Conservation (phyloP, 331 rosid species). For the Dryas integrifolia region DNA sequence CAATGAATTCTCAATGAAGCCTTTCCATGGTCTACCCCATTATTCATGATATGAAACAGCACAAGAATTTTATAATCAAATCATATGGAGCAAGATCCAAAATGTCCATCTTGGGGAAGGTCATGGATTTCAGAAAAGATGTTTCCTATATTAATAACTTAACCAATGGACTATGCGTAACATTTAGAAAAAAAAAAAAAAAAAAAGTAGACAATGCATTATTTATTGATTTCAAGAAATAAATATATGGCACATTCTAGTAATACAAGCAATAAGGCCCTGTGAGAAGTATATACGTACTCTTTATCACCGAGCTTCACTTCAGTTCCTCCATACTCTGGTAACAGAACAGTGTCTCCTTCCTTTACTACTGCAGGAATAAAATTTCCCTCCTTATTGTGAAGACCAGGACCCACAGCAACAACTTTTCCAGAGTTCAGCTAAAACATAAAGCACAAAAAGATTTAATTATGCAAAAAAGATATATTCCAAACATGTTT, state of each 20-base stretch:
- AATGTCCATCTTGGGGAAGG: no score
- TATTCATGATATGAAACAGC: no score
- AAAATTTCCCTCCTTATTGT: slow-evolving; percentile 48
- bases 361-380: slow-evolving; percentile 60
- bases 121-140: no score
- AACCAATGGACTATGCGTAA: no score
- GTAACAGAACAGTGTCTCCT: slow-evolving; percentile 79
- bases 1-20: no score
- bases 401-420: slow-evolving; percentile 65
- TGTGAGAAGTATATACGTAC: slow-evolving; percentile 27
- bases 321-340: slow-evolving; percentile 79
- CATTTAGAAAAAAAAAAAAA: neutral
- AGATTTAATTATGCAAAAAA: neutral
- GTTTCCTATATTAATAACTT: no score
- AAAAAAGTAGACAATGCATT: neutral
- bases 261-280: neutral
- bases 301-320: slow-evolving; percentile 66
- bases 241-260: neutral
- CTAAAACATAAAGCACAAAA: slow-evolving; percentile 26
- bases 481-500: neutral
- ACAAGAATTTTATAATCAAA: no score
- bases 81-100: no score
- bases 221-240: no score
- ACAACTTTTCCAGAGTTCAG: slow-evolving; percentile 75
- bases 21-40: no score